Base-by-base conservation (phyloP, 73 alveolate species). In the Paramecium octaurelia region DNA sequence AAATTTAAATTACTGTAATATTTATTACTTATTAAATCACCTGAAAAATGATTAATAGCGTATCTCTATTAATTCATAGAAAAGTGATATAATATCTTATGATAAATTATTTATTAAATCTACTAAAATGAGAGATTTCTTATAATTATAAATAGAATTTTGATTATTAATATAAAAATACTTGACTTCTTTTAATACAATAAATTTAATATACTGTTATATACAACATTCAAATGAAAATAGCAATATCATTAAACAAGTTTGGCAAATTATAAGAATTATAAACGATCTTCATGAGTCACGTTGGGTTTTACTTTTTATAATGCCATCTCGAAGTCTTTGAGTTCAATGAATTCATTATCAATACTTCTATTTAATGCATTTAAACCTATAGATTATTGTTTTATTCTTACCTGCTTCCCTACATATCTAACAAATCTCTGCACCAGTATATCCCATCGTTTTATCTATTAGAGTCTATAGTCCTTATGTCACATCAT, bases 371-470 rank as follows among this genome's bases (percentile, higher is more conserved):
- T 89, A 27, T 60, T 70, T 10, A 89, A 34, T 16, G 94, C 94
- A 71, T 70, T 77, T 12, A 89, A 44, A 6, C 91, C 91, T 80
- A 34, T 11, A 75, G 20, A 80, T 46, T 2, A 44, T 12, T 9
- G 4, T 3, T 43, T 18, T n/a, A 92, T 89, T 35, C 20, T 59
- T 85, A 71, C 96, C 95, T 70, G 97, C 97, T 92, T 94, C 97
- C 58, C 96, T 94, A 35, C 95, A 92, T 34, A 94, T 94, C 48
- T 92, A 85, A 34, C 93, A 42, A n/a, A 94, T 94, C 88, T 94
- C 97, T 86, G 95, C 96, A 7, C 97, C 97, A 71, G 96, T 85
- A 68, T 94, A 94, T 8, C 97, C 97, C 36, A 92, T 92, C 23
- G 96, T 94, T 59, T 85, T 94, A 58, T 92, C 59, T 12, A 93